phyloP scores from a whole-genome alignment of 106 monocot species.

The Allium fistulosum region DNA sequence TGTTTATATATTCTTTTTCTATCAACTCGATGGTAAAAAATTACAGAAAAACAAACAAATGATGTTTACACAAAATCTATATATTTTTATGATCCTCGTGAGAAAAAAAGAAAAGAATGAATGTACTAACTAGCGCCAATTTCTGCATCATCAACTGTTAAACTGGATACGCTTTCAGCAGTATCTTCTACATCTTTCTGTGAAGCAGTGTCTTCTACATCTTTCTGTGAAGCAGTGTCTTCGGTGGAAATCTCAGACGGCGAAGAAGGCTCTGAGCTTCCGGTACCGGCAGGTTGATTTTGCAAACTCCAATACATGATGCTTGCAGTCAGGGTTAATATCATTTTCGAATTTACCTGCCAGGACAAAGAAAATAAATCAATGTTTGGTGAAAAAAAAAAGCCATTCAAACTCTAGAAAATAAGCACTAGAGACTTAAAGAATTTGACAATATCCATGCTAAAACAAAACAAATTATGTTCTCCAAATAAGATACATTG shows the following conservation, averaged over 20 bases:
- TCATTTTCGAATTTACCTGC: slow-evolving; percentile 94
- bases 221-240: slow-evolving; percentile 9
- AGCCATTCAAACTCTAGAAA: too few relatives aligned
- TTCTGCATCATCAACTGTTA: slow-evolving; percentile 34
- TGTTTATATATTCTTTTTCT: too few relatives aligned
- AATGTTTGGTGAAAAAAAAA: too few relatives aligned
- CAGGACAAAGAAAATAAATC: background rate
- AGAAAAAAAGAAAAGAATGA: too few relatives aligned
- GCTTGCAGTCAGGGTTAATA: slow-evolving; percentile 75
- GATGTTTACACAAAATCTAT: too few relatives aligned
- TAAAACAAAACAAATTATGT: too few relatives aligned
- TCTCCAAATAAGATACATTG: too few relatives aligned
- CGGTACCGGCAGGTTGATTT: slow-evolving; percentile 24
- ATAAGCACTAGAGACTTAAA: too few relatives aligned
- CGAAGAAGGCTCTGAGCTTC: slow-evolving; percentile 14
- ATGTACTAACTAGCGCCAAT: background rate
- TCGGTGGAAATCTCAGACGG: slow-evolving; percentile 1
- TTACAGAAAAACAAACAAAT: too few relatives aligned
- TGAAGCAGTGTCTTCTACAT: slow-evolving; percentile 9
- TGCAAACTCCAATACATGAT: slow-evolving; percentile 88
- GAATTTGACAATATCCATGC: too few relatives aligned
- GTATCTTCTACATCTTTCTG: slow-evolving; percentile 3
- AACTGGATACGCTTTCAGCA: slow-evolving; percentile 16
- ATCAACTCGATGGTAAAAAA: too few relatives aligned
- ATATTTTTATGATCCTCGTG: too few relatives aligned